A percentile compares a stretch with the other conserved stretches of the same genome.
These are phyloP conservation scores for Trichophyton mentagrophytes DNA, from an alignment of 2,329 filamentous ascomycete genomes.

Conservation along the genomic window DNA sequence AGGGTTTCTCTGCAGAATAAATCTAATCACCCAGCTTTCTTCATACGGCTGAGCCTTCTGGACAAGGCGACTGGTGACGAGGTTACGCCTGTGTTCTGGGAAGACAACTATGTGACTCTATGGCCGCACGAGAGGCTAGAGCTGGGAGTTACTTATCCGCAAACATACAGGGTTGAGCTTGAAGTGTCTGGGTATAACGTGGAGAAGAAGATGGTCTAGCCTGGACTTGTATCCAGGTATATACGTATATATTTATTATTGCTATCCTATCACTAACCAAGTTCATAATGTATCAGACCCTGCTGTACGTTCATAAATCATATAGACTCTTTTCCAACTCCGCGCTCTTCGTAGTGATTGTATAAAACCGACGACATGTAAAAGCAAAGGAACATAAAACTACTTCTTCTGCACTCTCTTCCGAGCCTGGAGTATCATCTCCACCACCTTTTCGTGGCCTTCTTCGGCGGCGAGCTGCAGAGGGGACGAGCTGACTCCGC, in stretches of 20 bases:
- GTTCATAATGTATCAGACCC: neutral
- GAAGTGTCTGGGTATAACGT: constrained; percentile 8
- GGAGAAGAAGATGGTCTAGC: neutral
- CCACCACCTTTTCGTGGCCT: constrained; percentile 3
- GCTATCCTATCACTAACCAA: neutral
- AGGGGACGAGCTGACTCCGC: neutral
- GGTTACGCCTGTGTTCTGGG: constrained; percentile 46
- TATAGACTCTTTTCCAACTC: neutral
- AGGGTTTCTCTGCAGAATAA: constrained; percentile 40
- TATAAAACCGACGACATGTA: no score
- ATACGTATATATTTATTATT: neutral
- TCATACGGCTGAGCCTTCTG: constrained; percentile 42
- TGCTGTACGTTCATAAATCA: neutral
- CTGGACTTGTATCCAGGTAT: neutral
- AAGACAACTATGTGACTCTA: constrained; percentile 51
- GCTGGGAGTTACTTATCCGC: constrained; percentile 23
- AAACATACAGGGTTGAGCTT: neutral
- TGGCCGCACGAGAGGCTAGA: constrained; percentile 43
- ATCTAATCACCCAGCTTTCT: constrained; percentile 44
- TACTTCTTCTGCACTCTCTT: neutral
- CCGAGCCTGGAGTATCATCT: constrained; percentile 4
- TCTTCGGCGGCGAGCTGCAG: constrained; percentile 1
- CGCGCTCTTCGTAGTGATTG: no score
- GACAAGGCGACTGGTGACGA: constrained; percentile 24
- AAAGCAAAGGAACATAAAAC: neutral